Conservation (phyloP, 768 basidiomycete genomes). For the Russula abietina region DNA sequence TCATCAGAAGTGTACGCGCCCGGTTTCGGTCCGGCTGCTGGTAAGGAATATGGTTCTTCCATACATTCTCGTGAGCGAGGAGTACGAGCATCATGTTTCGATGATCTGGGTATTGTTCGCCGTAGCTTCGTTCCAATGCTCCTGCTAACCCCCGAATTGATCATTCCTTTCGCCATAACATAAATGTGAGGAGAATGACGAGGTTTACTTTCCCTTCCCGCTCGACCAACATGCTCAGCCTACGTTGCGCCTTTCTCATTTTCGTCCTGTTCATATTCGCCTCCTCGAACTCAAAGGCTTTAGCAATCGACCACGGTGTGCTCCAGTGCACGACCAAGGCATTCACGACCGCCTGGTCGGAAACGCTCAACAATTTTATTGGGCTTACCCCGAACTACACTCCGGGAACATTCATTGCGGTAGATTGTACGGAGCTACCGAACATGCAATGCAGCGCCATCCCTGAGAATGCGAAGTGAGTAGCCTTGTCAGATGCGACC, state of each 20-base stretch:
- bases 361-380: slow-evolving; percentile 12
- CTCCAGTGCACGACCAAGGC: slow-evolving; percentile 22
- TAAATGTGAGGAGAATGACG: neutral
- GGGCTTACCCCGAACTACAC: slow-evolving; percentile 17
- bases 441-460: slow-evolving; percentile 12
- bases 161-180: neutral
- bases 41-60: neutral
- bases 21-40: neutral
- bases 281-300: neutral
- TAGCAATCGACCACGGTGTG: slow-evolving; percentile 9
- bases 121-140: slow-evolving; percentile 1
- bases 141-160: neutral
- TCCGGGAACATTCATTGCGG: slow-evolving; percentile 15
- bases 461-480: slow-evolving; percentile 14
- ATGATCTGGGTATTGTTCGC: slow-evolving; percentile 1
- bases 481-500: neutral
- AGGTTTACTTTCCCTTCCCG: neutral
- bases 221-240: neutral
- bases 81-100: neutral
- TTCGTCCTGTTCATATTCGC: neutral
- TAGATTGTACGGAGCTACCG: slow-evolving; percentile 15
- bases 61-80: slow-evolving; percentile 5
- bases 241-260: neutral
- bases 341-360: slow-evolving; percentile 17
- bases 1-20: neutral